Evolutionary conservation across 2,329 filamentous ascomycete species (phyloP).

Genomic region (Fusarium palustre): DNA sequence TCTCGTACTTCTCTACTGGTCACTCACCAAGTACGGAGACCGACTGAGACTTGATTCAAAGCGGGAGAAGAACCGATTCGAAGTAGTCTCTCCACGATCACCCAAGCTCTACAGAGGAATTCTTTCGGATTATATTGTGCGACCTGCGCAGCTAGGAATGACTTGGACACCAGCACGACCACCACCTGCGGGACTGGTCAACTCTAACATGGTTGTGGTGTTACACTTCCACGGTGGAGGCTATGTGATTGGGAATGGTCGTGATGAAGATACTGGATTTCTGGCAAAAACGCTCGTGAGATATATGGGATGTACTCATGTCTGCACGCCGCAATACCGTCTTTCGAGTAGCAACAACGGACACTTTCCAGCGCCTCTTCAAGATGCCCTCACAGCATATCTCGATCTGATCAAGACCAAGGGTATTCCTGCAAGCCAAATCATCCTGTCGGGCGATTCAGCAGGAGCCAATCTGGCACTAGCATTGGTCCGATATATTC

Average conservation of each 20-base stretch:
- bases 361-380: conserved; percentile 33
- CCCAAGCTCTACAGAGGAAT: conserved; percentile 33
- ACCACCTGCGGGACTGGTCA: conserved; percentile 22
- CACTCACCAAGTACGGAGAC: conserved; percentile 27
- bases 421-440: conserved; percentile 31
- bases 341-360: conserved; percentile 35
- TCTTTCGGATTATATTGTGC: conserved; percentile 11
- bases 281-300: conserved; percentile 25
- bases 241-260: conserved; percentile 39
- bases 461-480: conserved; percentile 38
- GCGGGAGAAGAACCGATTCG: conserved; percentile 37
- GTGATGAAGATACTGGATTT: conserved; percentile 38
- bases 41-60: conserved; percentile 11
- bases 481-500: conserved; percentile 35
- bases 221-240: conserved; percentile 41
- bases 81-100: conserved; percentile 27
- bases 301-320: conserved; percentile 39
- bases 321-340: conserved; percentile 41
- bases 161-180: conserved; percentile 39
- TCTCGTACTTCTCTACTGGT: conserved; percentile 40
- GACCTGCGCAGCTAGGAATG: conserved; percentile 30
- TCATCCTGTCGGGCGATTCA: conserved; percentile 35
- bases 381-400: conserved; percentile 40
- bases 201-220: conserved; percentile 14
- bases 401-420: conserved; percentile 20